Evolutionary conservation across 169 alveolate genomes (phyloP), one percentile per base, ranked within the genome.

Genomic region (Plasmodium blacklocki): DNA sequence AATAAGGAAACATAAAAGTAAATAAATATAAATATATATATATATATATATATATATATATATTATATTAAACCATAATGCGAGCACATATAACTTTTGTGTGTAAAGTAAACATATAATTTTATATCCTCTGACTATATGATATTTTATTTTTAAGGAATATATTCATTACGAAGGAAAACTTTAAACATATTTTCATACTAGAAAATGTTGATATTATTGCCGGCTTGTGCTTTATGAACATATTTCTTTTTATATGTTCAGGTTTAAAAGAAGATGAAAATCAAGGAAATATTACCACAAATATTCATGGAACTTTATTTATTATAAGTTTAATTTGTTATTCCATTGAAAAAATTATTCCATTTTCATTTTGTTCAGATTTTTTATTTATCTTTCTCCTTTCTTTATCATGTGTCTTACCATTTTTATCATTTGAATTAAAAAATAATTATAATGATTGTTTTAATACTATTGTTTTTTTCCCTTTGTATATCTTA

Each of bases 311-410:
- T 59, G 91, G 91, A 43, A 52, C 43, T 19, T 32, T 83, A 39
- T 83, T 83, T 73, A 83, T 83, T 58, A 32, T 83, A 70, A 83
- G 91, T 71, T 70, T 83, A 23, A 52, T 83, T 6, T 68, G 76
- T 50, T 83, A 32, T 70, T 43, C 85, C 7, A 32, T 83, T 29
- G 86, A 83, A 58, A 83, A 68, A 58, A 19, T 21, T 12, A 21
- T 83, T 3, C 59, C 39, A 15, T 19, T 66, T 19, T 23, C 52
- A 68, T 68, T 83, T 29, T 8, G 56, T 26, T 56, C 91, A 0
- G 91, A 83, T 59, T n/a, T 70, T 14, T 68, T 23, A 1, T 83
- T 83, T 73, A 32, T 73, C 49, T 23, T 83, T 12, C 73, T 83
- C 3, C 50, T 83, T 14, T 56, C 32, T 49, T 54, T 83, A 45